Evolutionary conservation across 805 yeast species (phyloP), one percentile per base, ranked within the genome.

Genomic region (Dipodascopsis uninucleata): DNA sequence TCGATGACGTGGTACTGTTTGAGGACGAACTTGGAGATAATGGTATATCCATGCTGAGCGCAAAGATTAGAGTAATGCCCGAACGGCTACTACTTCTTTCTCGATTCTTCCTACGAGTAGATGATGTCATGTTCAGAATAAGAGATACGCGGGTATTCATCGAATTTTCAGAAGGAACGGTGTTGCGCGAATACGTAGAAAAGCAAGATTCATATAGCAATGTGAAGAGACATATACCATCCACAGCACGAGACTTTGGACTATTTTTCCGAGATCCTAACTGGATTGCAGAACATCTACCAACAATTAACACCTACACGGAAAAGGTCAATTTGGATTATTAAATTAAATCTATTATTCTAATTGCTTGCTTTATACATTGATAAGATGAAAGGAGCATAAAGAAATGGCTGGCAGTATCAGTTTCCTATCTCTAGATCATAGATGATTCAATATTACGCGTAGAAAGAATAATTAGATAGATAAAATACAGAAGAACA

Each of bases 11-110:
- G 70, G 78, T 85, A 5, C 68, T 93, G 25, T 93, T 77, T 61
- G 99, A 93, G 61, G 99, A 93, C 60, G 99, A 93, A 62, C 70
- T 93, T 43, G 97, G 95, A 3, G 99, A 93, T 63, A 93, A 90
- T 63, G 99, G 99, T 5, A 83, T 87, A 14, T 78, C 94, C 0
- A 75, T 85, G 43, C 66, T 85, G 43, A 78, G 79, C 41, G 79
- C 81, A 28, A 89, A 89, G 63, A 76, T 93, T 17, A 69, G 99
- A 51, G 96, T 88, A 3, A 93, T 93, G 97, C 80, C 80, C 5
- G 76, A 81, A 40, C 77, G 96, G 49, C 61, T 93, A 53, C 67
- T 93, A 29, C 57, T 90, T 26, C 69, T 93, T 36, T 77, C 81
- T 39, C 72, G 97, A 36, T 77, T 90, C 56, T 90, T 86, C 61